Percentiles rank a stretch among this genome's conserved stretches.
Evolutionary conservation across 306 rosid species (phyloP).

Genomic region (Glycine latifolia): DNA sequence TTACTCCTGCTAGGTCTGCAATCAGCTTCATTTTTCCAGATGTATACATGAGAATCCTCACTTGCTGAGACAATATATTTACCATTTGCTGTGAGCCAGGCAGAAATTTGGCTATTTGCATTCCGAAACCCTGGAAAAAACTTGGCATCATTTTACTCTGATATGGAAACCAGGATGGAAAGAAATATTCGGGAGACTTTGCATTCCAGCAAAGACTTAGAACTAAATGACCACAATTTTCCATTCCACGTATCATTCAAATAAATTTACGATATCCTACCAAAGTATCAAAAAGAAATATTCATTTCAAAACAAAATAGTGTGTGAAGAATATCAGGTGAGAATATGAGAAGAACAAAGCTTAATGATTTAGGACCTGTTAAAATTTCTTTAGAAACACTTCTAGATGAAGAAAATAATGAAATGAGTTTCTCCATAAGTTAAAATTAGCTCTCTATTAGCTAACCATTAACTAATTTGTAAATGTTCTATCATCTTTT

Average conservation of each 20-base stretch:
- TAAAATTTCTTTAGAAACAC: too few species aligned
- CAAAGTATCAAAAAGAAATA: background rate
- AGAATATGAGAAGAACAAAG: background rate
- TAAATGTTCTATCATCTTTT: too few species aligned
- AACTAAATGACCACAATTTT: background rate
- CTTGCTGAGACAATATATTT: slow-evolving; percentile 82
- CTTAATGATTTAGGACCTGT: too few species aligned
- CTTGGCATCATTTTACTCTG: slow-evolving; percentile 29
- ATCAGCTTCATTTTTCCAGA: slow-evolving; percentile 86
- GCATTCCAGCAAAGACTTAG: slow-evolving; percentile 12
- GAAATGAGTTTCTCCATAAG: too few species aligned
- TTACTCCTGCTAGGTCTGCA: slow-evolving; percentile 78
- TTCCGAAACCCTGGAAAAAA: slow-evolving; percentile 75
- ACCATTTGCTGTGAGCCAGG: slow-evolving; percentile 70
- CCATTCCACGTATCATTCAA: background rate
- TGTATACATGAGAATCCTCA: slow-evolving; percentile 83
- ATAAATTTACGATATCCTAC: slow-evolving; percentile 8
- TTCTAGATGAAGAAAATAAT: too few species aligned
- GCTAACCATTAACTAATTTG: too few species aligned
- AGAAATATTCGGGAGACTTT: background rate
- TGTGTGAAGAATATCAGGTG: background rate
- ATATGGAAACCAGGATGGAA: slow-evolving; percentile 14
- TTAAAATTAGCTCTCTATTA: too few species aligned
- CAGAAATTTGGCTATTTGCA: slow-evolving; percentile 83
- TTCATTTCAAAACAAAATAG: background rate